Evolutionary conservation across 2,329 filamentous ascomycete genomes (phyloP).

Genomic region (Paradendryphiella salina): DNA sequence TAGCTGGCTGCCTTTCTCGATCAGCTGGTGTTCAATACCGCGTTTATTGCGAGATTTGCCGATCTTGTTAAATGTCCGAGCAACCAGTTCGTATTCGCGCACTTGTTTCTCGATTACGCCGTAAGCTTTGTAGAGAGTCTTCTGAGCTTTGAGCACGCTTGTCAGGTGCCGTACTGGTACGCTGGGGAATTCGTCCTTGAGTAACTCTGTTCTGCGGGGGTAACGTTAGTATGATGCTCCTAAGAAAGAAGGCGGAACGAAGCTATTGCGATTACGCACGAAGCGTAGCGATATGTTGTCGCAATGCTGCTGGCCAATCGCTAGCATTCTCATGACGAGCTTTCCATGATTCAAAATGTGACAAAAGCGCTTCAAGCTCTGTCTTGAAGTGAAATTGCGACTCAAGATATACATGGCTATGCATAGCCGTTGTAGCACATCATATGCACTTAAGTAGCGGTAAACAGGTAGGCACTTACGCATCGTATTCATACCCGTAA

Average conservation of each 20-base stretch:
- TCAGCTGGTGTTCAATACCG: constrained; percentile 23
- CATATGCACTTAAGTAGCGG: not conserved
- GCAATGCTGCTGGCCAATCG: not conserved
- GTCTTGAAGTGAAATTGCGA: not conserved
- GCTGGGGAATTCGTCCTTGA: constrained; percentile 50
- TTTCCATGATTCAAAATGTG: constrained; percentile 6
- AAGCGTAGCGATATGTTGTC: not conserved
- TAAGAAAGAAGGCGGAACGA: not conserved
- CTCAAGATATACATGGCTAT: not conserved
- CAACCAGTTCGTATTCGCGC: constrained; percentile 22
- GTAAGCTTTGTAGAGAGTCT: constrained; percentile 48
- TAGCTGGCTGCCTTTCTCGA: constrained; percentile 29
- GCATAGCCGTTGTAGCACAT: not conserved
- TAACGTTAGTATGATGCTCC: constrained; percentile 14
- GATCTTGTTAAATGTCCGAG: constrained; percentile 24
- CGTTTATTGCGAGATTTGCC: constrained; percentile 27
- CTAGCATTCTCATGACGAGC: not conserved
- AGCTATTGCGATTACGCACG: not conserved
- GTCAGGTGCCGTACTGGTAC: constrained; percentile 46
- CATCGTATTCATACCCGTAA: constrained; percentile 26
- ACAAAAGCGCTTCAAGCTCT: constrained; percentile 8
- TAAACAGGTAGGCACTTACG: constrained; percentile 32
- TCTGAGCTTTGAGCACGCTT: constrained; percentile 32
- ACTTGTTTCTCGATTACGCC: constrained; percentile 39
- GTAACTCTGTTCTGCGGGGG: constrained; percentile 30